A percentile compares a stretch with the other conserved stretches of the same genome.
phyloP scores from a whole-genome alignment of 305 asterid species.

The Stenogyne calaminthoides region DNA sequence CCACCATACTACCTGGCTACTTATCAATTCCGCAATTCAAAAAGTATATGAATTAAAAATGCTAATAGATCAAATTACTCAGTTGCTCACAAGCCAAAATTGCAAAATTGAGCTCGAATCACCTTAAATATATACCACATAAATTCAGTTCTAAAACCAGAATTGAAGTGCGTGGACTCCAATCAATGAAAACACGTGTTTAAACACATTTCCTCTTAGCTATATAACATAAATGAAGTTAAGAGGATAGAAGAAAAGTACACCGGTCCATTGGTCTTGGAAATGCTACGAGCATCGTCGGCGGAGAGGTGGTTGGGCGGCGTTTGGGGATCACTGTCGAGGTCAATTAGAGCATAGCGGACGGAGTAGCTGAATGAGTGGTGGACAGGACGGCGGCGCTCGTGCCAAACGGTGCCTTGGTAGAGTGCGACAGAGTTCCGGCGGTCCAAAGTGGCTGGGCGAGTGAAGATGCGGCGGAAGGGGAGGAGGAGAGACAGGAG shows the following conservation, averaged over 20 bases:
- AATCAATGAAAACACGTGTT: background rate
- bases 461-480: slow-evolving; percentile 41
- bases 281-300: slow-evolving; percentile 59
- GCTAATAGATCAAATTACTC: background rate
- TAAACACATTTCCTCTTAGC: background rate
- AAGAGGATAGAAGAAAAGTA: slow-evolving; percentile 36
- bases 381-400: slow-evolving; percentile 88
- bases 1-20: background rate
- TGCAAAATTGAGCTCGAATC: background rate
- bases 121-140: background rate
- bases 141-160: background rate
- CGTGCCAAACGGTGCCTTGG: slow-evolving; percentile 90
- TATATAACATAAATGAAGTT: background rate
- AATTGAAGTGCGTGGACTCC: slow-evolving; percentile 1
- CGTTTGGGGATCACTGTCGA: slow-evolving; percentile 46
- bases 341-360: slow-evolving; percentile 85
- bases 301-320: slow-evolving; percentile 70
- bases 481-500: slow-evolving; percentile 56
- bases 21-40: background rate
- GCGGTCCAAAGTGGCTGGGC: slow-evolving; percentile 17
- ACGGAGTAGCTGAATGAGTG: slow-evolving; percentile 81
- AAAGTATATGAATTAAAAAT: slow-evolving; percentile 9
- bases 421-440: slow-evolving; percentile 44
- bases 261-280: slow-evolving; percentile 76
- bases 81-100: background rate